Base-by-base conservation (phyloP, 2,329 filamentous ascomycete genomes). In the Fusarium luffae region DNA sequence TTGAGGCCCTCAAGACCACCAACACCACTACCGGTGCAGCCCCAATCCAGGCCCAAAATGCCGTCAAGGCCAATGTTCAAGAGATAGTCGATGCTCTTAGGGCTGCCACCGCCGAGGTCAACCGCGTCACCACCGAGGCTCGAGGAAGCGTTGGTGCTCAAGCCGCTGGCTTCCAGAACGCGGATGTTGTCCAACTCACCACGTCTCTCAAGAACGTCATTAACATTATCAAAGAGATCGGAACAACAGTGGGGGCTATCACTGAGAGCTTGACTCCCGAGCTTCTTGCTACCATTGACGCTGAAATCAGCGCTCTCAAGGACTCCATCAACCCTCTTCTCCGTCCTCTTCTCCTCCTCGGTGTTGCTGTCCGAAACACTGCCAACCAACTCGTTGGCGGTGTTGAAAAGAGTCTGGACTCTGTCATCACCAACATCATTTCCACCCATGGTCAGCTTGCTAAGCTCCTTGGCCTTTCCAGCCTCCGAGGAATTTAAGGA, bases 71-170 rank as follows among this genome's bases (percentile, higher is more conserved):
- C 28, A 69, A 54, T 5, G 37, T 47, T 9, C 5, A 69, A 18
- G 56, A 25, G 4, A 66, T 70, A 12, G 14, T 2, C 4, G 6
- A 44, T 2, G 64, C 55, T 11, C 4, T 71, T 3, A 12, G 9
- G 7, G 2, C 2, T 13, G 57, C 68, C 5, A 66, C 63, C 6
- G 19, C 4, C 1, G 11, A 9, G 5, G 68, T 70, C 34, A 40
- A 56, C 19, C 14, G 19, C 4, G 63, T 69, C 28, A 70, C 68
- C 11, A 69, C 52, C 1, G 68, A 55, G 4, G 46, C 68, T 21
- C 52, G 12, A 9, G 68, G 68, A 18, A 69, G 63, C 12, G 34
- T 70, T 4, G 46, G 3, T 0, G 44, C 1, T 1, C 42, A 48
- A 25, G 65, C 48, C 1, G 7, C 46, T 14, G 52, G 48, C 7